A percentile compares a stretch with the other conserved stretches of the same genome.
These are phyloP conservation scores for Candida piceae DNA, from an alignment of 805 yeast species.

Conservation along the genomic window DNA sequence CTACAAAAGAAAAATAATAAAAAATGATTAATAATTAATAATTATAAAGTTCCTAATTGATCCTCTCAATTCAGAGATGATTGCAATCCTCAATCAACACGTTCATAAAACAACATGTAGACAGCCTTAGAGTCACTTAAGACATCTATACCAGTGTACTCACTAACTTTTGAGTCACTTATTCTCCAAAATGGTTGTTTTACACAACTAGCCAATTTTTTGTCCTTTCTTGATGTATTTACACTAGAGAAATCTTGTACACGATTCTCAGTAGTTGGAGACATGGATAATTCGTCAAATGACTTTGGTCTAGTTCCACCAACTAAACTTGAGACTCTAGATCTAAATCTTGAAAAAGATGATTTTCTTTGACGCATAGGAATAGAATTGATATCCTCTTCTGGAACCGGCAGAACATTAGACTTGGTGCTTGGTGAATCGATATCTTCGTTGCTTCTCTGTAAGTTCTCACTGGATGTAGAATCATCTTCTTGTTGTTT, in stretches of 20 bases:
- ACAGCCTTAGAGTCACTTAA: conserved; percentile 69
- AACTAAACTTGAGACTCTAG: conserved; percentile 21
- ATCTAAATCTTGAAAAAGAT: conserved; percentile 14
- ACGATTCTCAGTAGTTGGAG: too few species aligned
- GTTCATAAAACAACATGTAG: conserved; percentile 80
- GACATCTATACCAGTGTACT: conserved; percentile 53
- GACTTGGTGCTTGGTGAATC: too few species aligned
- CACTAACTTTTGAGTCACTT: conserved; percentile 70
- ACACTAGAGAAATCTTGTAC: too few species aligned
- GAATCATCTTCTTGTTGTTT: too few species aligned
- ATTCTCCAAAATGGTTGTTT: conserved; percentile 78
- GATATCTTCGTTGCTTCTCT: not conserved
- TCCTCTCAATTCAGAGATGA: too few species aligned
- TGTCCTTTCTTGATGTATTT: too few species aligned
- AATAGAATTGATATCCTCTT: conserved; percentile 3
- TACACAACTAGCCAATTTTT: conserved; percentile 49
- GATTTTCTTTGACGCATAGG: conserved; percentile 7
- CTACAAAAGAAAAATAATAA: too few species aligned
- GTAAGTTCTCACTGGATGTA: not conserved
- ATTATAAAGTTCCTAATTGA: too few species aligned
- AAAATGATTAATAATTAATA: too few species aligned
- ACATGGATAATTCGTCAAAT: too few species aligned
- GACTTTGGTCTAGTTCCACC: conserved; percentile 10
- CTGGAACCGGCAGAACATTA: too few species aligned
- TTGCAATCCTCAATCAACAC: conserved; percentile 37